Base-by-base conservation (phyloP, 495 filamentous ascomycete species). In the Neurospora hispaniola region DNA sequence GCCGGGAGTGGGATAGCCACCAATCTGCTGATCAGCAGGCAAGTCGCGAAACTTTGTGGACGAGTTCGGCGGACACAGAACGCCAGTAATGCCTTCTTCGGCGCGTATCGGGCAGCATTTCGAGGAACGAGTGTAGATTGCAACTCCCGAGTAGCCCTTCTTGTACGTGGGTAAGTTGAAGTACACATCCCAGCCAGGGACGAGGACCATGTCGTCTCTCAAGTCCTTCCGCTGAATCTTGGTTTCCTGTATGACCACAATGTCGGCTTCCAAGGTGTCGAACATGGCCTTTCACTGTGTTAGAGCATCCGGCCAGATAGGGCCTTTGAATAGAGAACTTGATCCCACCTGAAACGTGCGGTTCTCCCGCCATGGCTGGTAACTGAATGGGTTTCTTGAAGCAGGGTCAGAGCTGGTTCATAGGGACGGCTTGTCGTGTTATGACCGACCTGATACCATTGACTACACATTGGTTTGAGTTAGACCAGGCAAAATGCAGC, bases 101-200 rank as follows among this genome's bases (percentile, higher is more conserved):
- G 94, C 95, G 62, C 91, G 89, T 16, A 99, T 94, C 0, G 96
- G 96, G 20, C 90, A 89, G 80, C 96, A 98, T 71, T 89, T 90
- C 5, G 92, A 88, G 78, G 94, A 93, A n/a, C 94, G 89, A 3
- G 94, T 97, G 81, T 98, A 99, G 23, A 99, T 93, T 14, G 92
- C 96, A 3, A 99, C 93, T 2, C 96, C 96, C 20, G 96, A 96
- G 79, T 99, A 99, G 92, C 94, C 96, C 83, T 98, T 97, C 82
- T 98, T 98, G 76, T 96, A 85, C 78, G 89, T 92, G 9, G 96
- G 96, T 8, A 99, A 86, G 78, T 93, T 97, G 82, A 97, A 98
- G 80, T 90, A 97, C 75, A 94, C 97, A 80, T 99, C 96, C 96
- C 96, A 99, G 35, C 96, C 96, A 0, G 93, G 90, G 0, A 99